These are phyloP conservation scores for Amphibolis antarctica DNA, from an alignment of 106 monocot genomes.

Conservation along the genomic window DNA sequence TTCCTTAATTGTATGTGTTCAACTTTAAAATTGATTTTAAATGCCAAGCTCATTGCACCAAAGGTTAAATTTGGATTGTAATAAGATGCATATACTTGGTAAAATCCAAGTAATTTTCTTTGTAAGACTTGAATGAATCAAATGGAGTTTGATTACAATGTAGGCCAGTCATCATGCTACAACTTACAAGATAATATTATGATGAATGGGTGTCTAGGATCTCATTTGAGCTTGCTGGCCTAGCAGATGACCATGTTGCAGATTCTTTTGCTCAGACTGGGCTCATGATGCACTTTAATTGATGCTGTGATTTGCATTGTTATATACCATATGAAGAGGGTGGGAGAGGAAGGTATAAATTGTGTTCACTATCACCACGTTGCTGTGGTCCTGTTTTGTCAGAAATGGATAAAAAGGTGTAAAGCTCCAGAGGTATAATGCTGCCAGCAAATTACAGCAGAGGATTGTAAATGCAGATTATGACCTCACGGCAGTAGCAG, in stretches of 20 bases:
- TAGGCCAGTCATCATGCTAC: conserved; percentile 63
- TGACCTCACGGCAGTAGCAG: too few relatives aligned
- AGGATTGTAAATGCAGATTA: too few relatives aligned
- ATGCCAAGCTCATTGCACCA: too few relatives aligned
- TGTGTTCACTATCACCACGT: background rate
- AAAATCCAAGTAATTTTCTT: too few relatives aligned
- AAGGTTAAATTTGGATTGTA: too few relatives aligned
- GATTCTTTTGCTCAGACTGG: conserved; percentile 52
- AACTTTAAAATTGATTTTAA: too few relatives aligned
- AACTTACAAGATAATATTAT: conserved; percentile 55
- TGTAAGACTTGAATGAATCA: too few relatives aligned
- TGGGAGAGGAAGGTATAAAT: background rate
- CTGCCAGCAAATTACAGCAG: background rate
- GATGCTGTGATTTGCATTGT: conserved; percentile 16
- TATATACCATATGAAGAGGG: background rate
- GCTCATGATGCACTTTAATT: conserved; percentile 55
- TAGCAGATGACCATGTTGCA: conserved; percentile 65
- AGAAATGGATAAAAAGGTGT: too few relatives aligned
- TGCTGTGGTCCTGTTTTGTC: too few relatives aligned
- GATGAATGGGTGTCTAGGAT: conserved; percentile 40
- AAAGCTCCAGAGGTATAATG: background rate
- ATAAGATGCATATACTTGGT: too few relatives aligned
- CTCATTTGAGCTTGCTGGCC: conserved; percentile 62
- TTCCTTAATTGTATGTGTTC: too few relatives aligned
- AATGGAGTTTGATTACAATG: conserved; percentile 23